phyloP scores from a whole-genome alignment of 164 flowering plant genomes.

The Echeveria elegans region DNA sequence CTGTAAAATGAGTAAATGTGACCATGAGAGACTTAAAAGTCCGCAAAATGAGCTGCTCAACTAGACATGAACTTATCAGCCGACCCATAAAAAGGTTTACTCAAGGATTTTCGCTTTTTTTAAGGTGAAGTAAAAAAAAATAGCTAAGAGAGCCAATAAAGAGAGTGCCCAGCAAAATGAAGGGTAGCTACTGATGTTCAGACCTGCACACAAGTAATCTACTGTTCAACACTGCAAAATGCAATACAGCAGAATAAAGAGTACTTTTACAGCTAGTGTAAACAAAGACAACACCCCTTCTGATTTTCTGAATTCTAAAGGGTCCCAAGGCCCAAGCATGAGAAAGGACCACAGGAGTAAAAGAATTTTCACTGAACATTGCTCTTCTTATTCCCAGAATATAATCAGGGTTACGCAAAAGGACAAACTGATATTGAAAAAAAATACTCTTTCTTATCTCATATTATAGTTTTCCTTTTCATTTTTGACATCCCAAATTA shows the following conservation, averaged over 20 bases:
- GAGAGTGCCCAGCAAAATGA: neutral
- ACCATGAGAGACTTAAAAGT: too few species aligned
- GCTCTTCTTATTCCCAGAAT: slow-evolving; percentile 4
- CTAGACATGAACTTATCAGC: too few species aligned
- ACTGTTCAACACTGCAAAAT: neutral
- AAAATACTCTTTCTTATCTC: too few species aligned
- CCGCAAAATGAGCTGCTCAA: too few species aligned
- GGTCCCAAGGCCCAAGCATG: neutral
- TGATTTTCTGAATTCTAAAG: neutral
- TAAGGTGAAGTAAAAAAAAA: too few species aligned
- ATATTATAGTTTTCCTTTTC: too few species aligned
- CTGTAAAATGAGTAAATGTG: too few species aligned
- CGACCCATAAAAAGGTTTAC: too few species aligned
- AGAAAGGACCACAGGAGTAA: slow-evolving; percentile 1
- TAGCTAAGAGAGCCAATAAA: neutral
- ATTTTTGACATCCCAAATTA: too few species aligned
- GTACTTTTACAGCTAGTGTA: slow-evolving; percentile 3
- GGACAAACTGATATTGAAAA: slow-evolving; percentile 2
- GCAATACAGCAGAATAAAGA: slow-evolving; percentile 3
- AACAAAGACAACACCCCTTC: neutral
- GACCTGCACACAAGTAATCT: neutral
- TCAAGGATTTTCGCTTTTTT: too few species aligned
- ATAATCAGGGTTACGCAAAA: neutral
- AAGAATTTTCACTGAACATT: neutral
- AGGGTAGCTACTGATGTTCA: neutral